Evolutionary conservation across 2,329 filamentous ascomycete species (phyloP).

Genomic region (Aureobasidium leucospermi): DNA sequence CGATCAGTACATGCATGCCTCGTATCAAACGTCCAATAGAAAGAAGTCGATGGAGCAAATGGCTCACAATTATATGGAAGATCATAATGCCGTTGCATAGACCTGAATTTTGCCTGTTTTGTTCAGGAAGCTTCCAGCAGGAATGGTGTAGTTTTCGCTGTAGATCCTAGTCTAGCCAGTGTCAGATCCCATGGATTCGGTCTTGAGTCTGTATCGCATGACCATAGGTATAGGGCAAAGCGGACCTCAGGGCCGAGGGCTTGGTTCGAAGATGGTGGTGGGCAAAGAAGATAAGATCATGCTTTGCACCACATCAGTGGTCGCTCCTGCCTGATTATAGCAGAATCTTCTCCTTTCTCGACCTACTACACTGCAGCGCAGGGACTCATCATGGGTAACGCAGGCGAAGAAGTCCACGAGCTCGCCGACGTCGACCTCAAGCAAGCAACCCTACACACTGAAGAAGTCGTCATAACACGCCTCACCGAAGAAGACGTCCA

Average conservation of each 20-base stretch:
- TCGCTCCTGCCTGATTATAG: not conserved
- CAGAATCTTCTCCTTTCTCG: too few species aligned
- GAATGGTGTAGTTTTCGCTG: not conserved
- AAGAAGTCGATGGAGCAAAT: not conserved
- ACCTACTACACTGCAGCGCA: not conserved
- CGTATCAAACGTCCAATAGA: not conserved
- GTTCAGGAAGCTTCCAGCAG: not conserved
- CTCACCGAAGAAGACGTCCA: conserved; percentile 42
- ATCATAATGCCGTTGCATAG: not conserved
- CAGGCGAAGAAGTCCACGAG: conserved; percentile 16
- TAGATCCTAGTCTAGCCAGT: not conserved
- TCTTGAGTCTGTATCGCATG: not conserved
- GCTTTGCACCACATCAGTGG: not conserved
- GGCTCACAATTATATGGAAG: not conserved
- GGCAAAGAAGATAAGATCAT: not conserved
- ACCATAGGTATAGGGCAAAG: not conserved
- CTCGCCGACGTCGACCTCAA: conserved; percentile 27
- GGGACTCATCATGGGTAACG: not conserved
- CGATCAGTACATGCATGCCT: not conserved
- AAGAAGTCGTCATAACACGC: conserved; percentile 39
- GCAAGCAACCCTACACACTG: conserved; percentile 26
- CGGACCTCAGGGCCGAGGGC: not conserved
- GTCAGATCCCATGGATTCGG: not conserved
- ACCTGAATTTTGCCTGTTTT: not conserved
- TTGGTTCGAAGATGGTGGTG: too few species aligned